These are phyloP conservation scores for Pseudohyphozyma bogoriensis DNA, from an alignment of 768 basidiomycete species.

Conservation along the genomic window DNA sequence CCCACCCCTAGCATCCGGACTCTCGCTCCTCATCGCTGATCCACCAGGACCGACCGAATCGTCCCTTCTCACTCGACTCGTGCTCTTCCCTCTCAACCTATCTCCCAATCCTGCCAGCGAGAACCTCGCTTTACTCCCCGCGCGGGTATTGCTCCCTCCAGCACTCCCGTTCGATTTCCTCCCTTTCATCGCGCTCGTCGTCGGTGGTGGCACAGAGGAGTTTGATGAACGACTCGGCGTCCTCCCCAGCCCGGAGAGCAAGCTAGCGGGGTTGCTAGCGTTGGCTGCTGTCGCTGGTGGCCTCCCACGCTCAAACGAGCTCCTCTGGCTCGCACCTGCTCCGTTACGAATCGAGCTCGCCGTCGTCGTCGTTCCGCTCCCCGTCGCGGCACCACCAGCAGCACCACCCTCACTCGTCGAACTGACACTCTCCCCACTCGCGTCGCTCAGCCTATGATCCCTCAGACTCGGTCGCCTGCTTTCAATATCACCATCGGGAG, in stretches of 20 bases:
- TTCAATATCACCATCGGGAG: too few relatives aligned
- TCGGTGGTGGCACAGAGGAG: neutral
- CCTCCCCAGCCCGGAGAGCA: neutral
- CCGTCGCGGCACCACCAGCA: too few relatives aligned
- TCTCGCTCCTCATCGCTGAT: neutral
- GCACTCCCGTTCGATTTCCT: too few relatives aligned
- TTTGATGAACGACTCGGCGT: too few relatives aligned
- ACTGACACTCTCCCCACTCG: too few relatives aligned
- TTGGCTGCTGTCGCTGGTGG: neutral
- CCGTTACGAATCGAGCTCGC: neutral
- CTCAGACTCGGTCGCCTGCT: too few relatives aligned
- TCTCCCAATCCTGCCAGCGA: constrained; percentile 12
- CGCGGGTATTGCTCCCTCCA: too few relatives aligned
- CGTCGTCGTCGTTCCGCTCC: too few relatives aligned
- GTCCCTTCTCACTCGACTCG: constrained; percentile 2
- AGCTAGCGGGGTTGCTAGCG: neutral
- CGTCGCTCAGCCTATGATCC: too few relatives aligned
- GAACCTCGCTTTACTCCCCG: constrained; percentile 7
- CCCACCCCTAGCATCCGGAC: constrained; percentile 9
- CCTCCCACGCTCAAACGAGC: constrained; percentile 10
- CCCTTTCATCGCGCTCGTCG: constrained; percentile 6
- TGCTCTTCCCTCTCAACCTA: constrained; percentile 20
- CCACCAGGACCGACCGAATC: neutral
- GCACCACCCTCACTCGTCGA: too few relatives aligned
- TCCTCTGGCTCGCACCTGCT: neutral